Evolutionary conservation across 2,329 filamentous ascomycete genomes (phyloP), one percentile per base, ranked within the genome.

Genomic region (Westerdykella ornata): DNA sequence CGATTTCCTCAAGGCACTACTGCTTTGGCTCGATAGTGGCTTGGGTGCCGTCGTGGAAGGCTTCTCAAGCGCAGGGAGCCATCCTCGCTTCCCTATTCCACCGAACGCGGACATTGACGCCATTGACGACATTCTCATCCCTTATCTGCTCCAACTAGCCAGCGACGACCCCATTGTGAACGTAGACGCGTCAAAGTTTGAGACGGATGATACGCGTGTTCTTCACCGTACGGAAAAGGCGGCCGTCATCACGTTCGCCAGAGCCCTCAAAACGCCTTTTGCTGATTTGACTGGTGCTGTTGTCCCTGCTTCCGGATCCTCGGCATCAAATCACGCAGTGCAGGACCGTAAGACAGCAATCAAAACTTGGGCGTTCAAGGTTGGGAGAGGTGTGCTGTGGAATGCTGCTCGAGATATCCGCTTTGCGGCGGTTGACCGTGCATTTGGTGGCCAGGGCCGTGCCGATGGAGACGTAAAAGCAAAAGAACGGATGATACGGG

Each of bases 1-100:
- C 50, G 79, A 82, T 48, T 82, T 83, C 49, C 51, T 82, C 18
- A 80, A 78, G 55, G 77, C 79, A 1, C 79, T 82, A 33, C 54
- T 80, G 2, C 66, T 82, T 1, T 83, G 78, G 76, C 62, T 82
- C 2, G 75, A 79, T 41, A 78, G 76, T 26, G 80, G 80, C 8
- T 65, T 76, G 12, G 66, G 71, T 7, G 70, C 70, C 19, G 58
- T 82, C 8, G 57, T 81, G 2, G 68, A 74, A 43, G 77, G 75
- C 0, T 83, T 83, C 57, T 75, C 73, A 31, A 66, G 69, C 38
- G 63, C 68, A 18, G 59, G 65, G 20, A 66, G 69, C 20, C 63
- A 60, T 42, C 48, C 60, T 33, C 70, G 75, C 17, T 74, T 72
- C 43, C 79, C 78, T 2, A 70, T 82, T 14, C 68, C 72, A 1